phyloP scores from a whole-genome alignment of 2,329 filamentous ascomycete genomes.

The Alternaria solani region DNA sequence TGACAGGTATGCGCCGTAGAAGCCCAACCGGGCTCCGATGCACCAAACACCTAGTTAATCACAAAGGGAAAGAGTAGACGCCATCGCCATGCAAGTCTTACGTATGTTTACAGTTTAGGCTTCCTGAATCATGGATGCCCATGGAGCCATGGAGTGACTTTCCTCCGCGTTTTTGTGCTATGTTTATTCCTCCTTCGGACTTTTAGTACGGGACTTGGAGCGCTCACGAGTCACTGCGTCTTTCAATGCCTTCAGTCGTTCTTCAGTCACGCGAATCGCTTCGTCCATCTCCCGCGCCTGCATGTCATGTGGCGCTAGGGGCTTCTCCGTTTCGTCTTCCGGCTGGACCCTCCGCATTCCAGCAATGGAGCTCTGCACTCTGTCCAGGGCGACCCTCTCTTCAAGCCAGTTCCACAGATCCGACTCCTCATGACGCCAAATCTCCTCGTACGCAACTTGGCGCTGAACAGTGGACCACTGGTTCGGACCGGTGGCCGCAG shows the following conservation, averaged over 20 bases:
- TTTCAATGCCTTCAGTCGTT: slow-evolving; percentile 80
- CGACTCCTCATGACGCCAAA: slow-evolving; percentile 87
- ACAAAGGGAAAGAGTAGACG: slow-evolving; percentile 11
- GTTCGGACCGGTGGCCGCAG: slow-evolving; percentile 38
- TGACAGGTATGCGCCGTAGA: slow-evolving; percentile 2
- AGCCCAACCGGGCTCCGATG: neutral
- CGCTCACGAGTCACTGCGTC: slow-evolving; percentile 63
- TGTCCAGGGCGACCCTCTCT: slow-evolving; percentile 79
- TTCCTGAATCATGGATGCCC: neutral
- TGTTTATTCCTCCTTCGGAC: slow-evolving; percentile 30
- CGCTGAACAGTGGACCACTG: slow-evolving; percentile 65
- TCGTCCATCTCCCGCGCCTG: slow-evolving; percentile 77
- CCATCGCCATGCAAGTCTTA: slow-evolving; percentile 18
- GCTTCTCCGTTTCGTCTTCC: slow-evolving; percentile 59
- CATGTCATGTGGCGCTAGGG: slow-evolving; percentile 64
- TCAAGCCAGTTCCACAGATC: slow-evolving; percentile 95
- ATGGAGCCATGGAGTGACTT: neutral
- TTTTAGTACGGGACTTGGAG: slow-evolving; percentile 28
- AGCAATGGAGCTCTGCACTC: slow-evolving; percentile 42
- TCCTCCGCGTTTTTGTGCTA: slow-evolving; percentile 2
- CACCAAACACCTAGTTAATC: slow-evolving; percentile 4
- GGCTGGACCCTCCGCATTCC: slow-evolving; percentile 32
- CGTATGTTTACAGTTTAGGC: slow-evolving; percentile 10
- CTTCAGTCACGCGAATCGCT: slow-evolving; percentile 85
- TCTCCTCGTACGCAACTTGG: slow-evolving; percentile 86